phyloP scores from a whole-genome alignment of 805 yeast species.

The Groenewaldozyma tartarivorans region DNA sequence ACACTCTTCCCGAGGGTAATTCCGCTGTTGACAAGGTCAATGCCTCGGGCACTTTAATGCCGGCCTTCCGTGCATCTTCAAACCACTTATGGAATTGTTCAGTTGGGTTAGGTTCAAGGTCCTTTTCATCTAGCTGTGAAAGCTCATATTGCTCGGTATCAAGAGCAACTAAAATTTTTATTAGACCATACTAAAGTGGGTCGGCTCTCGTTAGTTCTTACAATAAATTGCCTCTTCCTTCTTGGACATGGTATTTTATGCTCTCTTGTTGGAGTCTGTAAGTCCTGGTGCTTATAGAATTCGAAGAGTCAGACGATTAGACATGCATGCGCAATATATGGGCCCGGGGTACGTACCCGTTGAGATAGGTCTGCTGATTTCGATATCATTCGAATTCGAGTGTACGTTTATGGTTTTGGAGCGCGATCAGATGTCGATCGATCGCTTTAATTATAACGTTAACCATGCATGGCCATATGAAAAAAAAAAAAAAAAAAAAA shows the following conservation, averaged over 20 bases:
- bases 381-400: too few relatives aligned
- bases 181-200: background rate
- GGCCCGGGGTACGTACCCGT: too few relatives aligned
- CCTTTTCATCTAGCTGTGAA: conserved; percentile 43
- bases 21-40: conserved; percentile 82
- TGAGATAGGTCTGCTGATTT: too few relatives aligned
- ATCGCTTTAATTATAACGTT: too few relatives aligned
- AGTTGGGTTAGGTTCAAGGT: conserved; percentile 54
- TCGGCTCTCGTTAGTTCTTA: background rate
- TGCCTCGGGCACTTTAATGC: conserved; percentile 68
- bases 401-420: too few relatives aligned
- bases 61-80: conserved; percentile 51
- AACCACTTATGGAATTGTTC: conserved; percentile 81
- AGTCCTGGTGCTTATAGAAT: too few relatives aligned
- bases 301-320: too few relatives aligned
- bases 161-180: conserved; percentile 54
- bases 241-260: too few relatives aligned
- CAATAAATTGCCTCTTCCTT: conserved; percentile 7
- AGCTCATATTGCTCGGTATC: conserved; percentile 81
- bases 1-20: conserved; percentile 83
- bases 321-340: too few relatives aligned
- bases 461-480: too few relatives aligned
- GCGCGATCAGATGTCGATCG: background rate
- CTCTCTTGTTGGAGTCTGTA: too few relatives aligned
- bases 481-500: too few relatives aligned